These are phyloP conservation scores for Corymbia citriodora DNA, from an alignment of 441 rosid genomes.

Conservation along the genomic window DNA sequence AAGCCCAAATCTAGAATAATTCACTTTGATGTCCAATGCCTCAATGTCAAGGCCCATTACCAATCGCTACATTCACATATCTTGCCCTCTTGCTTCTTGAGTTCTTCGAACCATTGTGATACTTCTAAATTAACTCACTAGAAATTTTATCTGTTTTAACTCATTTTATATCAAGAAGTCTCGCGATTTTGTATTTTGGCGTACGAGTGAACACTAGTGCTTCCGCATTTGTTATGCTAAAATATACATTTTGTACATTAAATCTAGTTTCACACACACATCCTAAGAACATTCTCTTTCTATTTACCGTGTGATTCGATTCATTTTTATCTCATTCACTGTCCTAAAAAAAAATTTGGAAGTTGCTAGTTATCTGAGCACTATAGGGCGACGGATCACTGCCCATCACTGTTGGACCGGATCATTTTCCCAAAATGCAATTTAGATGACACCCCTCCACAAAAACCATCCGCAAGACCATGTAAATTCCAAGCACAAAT, in stretches of 20 bases:
- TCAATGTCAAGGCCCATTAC: not conserved
- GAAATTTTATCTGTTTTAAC: not conserved
- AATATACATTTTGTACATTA: not conserved
- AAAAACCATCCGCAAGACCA: not conserved
- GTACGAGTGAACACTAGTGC: fast-evolving
- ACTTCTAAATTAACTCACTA: too few relatives aligned
- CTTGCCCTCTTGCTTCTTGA: not conserved
- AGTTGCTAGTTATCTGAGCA: fast-evolving
- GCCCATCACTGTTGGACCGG: fast-evolving
- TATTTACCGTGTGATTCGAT: not conserved
- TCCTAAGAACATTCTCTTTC: not conserved
- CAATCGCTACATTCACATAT: not conserved
- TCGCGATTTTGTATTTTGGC: not conserved
- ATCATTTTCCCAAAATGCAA: fast-evolving
- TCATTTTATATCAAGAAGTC: fast-evolving
- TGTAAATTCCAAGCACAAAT: not conserved
- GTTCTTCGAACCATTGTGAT: not conserved
- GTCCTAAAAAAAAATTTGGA: not conserved
- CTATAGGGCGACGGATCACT: fast-evolving
- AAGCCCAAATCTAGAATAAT: too few relatives aligned
- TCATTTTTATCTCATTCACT: not conserved
- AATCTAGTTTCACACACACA: not conserved
- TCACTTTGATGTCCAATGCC: not conserved
- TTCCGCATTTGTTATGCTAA: too few relatives aligned
- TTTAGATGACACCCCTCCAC: not conserved